Evolutionary conservation across 2,329 filamentous ascomycete species (phyloP).

Genomic region (Microcyclosporella mali): DNA sequence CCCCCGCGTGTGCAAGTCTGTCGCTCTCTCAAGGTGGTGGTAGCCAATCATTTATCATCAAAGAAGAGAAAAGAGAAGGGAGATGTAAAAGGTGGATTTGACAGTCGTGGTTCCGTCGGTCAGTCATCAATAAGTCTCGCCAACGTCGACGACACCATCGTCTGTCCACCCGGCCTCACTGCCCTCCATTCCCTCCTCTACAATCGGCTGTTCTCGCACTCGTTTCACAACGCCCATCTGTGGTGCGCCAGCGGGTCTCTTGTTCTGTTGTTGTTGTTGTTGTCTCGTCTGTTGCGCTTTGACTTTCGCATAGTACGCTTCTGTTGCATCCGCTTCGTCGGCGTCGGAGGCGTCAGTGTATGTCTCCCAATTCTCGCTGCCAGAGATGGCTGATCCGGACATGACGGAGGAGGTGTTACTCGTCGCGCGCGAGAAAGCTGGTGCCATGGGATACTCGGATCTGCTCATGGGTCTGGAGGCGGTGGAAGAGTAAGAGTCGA

Average conservation of each 20-base stretch:
- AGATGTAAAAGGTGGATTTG: too few species aligned
- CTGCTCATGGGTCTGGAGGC: conserved; percentile 25
- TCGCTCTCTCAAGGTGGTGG: too few species aligned
- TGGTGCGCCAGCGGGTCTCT: conserved; percentile 11
- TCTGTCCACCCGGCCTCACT: conserved; percentile 34
- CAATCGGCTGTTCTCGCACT: conserved; percentile 22
- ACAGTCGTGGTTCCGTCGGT: too few species aligned
- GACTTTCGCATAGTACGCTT: conserved; percentile 74
- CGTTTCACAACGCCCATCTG: conserved; percentile 18
- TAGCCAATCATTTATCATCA: too few species aligned
- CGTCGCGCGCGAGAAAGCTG: conserved; percentile 28
- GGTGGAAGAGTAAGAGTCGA: conserved; percentile 22
- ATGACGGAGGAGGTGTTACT: conserved; percentile 32
- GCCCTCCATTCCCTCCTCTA: conserved; percentile 26
- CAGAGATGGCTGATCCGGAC: conserved; percentile 33
- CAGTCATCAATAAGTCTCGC: conserved; percentile 29
- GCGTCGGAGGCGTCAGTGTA: conserved; percentile 61
- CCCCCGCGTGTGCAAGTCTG: too few species aligned
- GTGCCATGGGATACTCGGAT: conserved; percentile 24
- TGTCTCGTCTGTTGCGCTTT: conserved; percentile 52
- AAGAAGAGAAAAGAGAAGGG: too few species aligned
- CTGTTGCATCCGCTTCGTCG: conserved; percentile 59
- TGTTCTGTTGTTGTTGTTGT: conserved; percentile 22
- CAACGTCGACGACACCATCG: conserved; percentile 28
- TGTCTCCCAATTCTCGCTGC: conserved; percentile 96